phyloP scores from a whole-genome alignment of 2,329 filamentous ascomycete genomes.

The Arachnopeziza araneosa region DNA sequence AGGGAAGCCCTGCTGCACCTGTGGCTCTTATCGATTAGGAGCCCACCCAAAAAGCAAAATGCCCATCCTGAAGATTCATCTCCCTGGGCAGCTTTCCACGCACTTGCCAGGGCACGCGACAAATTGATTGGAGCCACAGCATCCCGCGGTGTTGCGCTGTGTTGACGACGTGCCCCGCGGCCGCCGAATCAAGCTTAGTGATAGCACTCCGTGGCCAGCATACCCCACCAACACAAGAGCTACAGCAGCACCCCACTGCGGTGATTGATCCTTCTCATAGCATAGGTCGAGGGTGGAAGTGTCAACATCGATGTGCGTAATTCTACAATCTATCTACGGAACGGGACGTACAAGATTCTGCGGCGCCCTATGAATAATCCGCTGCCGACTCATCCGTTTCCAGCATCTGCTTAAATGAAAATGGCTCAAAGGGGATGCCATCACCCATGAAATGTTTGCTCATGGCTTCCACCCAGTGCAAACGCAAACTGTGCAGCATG shows the following conservation, averaged over 20 bases:
- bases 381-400: slow-evolving; percentile 71
- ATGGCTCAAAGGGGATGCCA: slow-evolving; percentile 80
- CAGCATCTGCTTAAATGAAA: slow-evolving; percentile 77
- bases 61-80: neutral
- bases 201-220: neutral
- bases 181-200: neutral
- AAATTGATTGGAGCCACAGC: slow-evolving; percentile 5
- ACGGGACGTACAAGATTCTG: neutral
- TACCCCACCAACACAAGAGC: neutral
- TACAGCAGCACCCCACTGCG: slow-evolving; percentile 1
- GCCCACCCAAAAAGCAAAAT: neutral
- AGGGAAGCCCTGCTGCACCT: neutral
- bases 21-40: slow-evolving; percentile 11
- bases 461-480: slow-evolving; percentile 97
- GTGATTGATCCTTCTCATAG: no score
- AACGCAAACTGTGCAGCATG: slow-evolving; percentile 85
- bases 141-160: neutral
- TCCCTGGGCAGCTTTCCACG: neutral
- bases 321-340: slow-evolving; percentile 1
- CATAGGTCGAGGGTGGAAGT: no score
- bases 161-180: neutral
- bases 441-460: slow-evolving; percentile 95
- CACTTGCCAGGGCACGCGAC: neutral
- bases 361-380: slow-evolving; percentile 28
- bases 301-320: neutral